Evolutionary conservation across 2,329 filamentous ascomycete genomes (phyloP).

Genomic region (Apiospora sp.): DNA sequence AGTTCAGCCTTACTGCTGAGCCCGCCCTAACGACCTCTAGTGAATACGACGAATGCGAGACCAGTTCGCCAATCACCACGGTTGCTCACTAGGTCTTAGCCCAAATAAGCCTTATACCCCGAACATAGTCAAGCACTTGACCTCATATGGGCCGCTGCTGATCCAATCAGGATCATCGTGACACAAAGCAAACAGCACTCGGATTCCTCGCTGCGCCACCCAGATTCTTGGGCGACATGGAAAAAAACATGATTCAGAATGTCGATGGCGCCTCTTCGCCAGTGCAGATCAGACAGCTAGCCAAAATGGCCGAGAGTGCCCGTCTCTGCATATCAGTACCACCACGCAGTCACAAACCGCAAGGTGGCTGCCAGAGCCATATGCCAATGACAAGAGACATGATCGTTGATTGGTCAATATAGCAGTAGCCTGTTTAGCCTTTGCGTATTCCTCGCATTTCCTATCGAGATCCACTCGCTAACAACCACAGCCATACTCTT

Average conservation of each 20-base stretch:
- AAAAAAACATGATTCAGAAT: neutral
- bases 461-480: neutral
- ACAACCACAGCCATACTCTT: neutral
- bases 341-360: neutral
- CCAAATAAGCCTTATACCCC: neutral
- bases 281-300: neutral
- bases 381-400: neutral
- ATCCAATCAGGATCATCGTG: neutral
- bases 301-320: neutral
- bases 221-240: neutral
- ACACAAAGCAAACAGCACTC: neutral
- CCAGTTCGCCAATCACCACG: neutral
- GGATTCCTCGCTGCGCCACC: neutral
- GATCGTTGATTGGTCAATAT: neutral
- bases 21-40: neutral
- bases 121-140: neutral
- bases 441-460: constrained; percentile 10
- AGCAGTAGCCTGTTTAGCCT: neutral
- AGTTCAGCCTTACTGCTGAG: constrained; percentile 1
- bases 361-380: neutral
- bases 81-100: neutral
- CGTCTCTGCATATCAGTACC: neutral
- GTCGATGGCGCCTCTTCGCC: neutral
- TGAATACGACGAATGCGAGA: constrained; percentile 12
- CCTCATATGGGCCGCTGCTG: neutral